A percentile compares a stretch with the other conserved stretches of the same genome.
Evolutionary conservation across 176 grass and related monocot genomes (phyloP).

Genomic region (Triticum urartu): DNA sequence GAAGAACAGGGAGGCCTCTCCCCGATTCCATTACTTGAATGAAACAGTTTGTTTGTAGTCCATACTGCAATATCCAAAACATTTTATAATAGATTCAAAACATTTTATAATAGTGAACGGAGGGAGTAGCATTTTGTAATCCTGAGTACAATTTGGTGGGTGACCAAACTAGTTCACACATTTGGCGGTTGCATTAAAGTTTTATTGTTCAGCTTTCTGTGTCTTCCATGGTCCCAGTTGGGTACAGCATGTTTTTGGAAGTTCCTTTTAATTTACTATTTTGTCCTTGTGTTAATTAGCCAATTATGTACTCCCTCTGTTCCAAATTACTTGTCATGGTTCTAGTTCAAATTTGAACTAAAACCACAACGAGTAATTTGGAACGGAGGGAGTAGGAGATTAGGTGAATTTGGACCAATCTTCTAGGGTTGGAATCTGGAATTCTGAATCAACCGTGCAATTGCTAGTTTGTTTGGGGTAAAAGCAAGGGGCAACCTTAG

Average conservation of each 20-base stretch:
- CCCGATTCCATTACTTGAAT: too few species aligned
- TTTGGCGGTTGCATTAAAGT: neutral
- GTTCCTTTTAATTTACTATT: neutral
- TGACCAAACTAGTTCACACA: neutral
- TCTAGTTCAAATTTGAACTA: too few species aligned
- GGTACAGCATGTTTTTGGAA: neutral
- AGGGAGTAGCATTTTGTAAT: neutral
- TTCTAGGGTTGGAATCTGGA: neutral
- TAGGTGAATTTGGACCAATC: neutral
- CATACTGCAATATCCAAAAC: too few species aligned
- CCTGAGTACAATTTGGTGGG: neutral
- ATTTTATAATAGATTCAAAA: too few species aligned
- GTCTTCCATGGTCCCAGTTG: neutral
- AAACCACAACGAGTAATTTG: too few species aligned
- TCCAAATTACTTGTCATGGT: too few species aligned
- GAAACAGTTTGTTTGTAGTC: too few species aligned
- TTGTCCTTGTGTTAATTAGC: neutral
- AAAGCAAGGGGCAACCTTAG: neutral
- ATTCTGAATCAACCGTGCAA: neutral
- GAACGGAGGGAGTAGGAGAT: neutral
- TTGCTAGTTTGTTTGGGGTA: neutral
- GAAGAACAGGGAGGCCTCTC: too few species aligned
- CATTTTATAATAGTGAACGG: too few species aligned
- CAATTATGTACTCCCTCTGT: neutral
- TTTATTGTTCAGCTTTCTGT: neutral